Base-by-base conservation (phyloP, 164 flowering plant genomes). In the Pachysandra terminalis region DNA sequence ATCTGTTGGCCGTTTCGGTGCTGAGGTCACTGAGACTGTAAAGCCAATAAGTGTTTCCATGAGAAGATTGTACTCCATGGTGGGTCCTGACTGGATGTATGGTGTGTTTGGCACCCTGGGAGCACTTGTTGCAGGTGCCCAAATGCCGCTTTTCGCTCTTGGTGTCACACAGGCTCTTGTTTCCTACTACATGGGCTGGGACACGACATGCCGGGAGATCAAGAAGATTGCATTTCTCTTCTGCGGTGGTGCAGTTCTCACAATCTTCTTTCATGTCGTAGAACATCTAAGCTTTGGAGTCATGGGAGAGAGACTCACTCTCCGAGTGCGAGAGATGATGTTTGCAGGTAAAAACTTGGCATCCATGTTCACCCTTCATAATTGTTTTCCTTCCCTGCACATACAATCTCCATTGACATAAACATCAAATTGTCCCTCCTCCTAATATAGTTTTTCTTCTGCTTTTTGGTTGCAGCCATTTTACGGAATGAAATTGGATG, bases 131-230 rank as follows among this genome's bases (percentile, higher is more conserved):
- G 83, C 88, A 8, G 98, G 98, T 66, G 83, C 98, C n/a, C 91
- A 84, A 66, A 90, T 95, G 96, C 98, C 98, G 5, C 86, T 95
- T 26, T 92, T 92, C 67, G 97, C 98, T 23, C 96, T 95, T 24
- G 98, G 98, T 0, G 88, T 95, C 52, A 82, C 92, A 48, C 88
- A 95, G 56, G 96, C 97, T 61, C 91, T 95, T 26, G 96, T 95
- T 21, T 71, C 97, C 27, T 92, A 75, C 65, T 95, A 95, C 84
- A 85, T 86, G 89, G 96, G 84, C 37, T 95, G 98, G 98, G 97
- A 89, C 14, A 87, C 93, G 21, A 90, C 96, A 26, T 67, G 68
- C 0, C 81, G 52, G 14, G 91, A 91, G 74, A 73, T 95, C 25
- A 89, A 68, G 79, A 90, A 87, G 81, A 90, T 95, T 52, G 71